phyloP scores from a whole-genome alignment of 2,329 filamentous ascomycete species.

The Aspergillus sp. region DNA sequence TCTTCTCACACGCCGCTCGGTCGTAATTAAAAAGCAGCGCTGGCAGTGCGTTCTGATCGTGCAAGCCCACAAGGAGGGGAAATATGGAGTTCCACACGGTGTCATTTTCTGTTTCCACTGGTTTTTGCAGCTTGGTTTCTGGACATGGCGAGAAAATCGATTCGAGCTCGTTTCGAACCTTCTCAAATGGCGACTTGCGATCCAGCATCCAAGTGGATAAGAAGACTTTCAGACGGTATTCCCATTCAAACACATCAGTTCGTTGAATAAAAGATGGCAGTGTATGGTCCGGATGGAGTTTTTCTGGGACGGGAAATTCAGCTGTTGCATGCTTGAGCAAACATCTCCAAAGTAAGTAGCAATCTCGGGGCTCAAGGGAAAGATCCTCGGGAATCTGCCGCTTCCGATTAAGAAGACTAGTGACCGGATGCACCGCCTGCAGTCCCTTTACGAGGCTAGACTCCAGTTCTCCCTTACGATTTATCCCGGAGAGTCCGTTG shows the following conservation, averaged over 20 bases:
- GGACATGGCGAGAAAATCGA: not conserved
- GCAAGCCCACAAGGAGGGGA: constrained; percentile 39
- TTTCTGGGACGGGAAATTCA: constrained; percentile 39
- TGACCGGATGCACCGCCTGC: constrained; percentile 58
- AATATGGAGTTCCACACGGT: constrained; percentile 43
- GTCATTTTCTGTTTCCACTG: constrained; percentile 14
- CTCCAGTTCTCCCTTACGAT: constrained; percentile 28
- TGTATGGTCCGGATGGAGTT: constrained; percentile 25
- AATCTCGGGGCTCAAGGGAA: constrained; percentile 62
- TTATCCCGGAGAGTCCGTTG: constrained; percentile 38
- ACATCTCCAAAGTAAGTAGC: constrained; percentile 54
- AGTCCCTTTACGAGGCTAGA: constrained; percentile 46
- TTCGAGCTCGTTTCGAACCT: constrained; percentile 43
- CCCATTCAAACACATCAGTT: constrained; percentile 59
- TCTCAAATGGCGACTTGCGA: constrained; percentile 44
- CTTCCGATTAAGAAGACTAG: constrained; percentile 52
- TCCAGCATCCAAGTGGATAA: constrained; percentile 55
- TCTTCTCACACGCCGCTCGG: constrained; percentile 54
- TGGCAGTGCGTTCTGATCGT: constrained; percentile 58
- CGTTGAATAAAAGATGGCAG: constrained; percentile 54
- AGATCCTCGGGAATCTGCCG: constrained; percentile 61
- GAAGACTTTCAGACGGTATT: constrained; percentile 50
- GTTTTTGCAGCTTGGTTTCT: not conserved
- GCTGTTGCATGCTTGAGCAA: constrained; percentile 53
- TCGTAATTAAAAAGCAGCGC: constrained; percentile 74